Base-by-base conservation (phyloP, 2,329 filamentous ascomycete genomes). In the Madurella mycetomatis region DNA sequence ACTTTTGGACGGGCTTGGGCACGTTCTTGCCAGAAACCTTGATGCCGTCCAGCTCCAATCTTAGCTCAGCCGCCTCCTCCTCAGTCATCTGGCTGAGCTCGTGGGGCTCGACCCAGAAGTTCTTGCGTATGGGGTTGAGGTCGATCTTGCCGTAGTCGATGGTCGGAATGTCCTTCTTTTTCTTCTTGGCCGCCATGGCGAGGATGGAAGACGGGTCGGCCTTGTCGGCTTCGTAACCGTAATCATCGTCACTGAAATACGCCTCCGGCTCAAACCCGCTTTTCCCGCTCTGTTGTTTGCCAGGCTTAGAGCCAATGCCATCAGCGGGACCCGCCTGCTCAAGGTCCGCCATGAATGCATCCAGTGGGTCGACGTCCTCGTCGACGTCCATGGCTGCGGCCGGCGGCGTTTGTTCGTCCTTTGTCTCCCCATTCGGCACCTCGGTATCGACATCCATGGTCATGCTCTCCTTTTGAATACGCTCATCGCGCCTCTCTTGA, bases 161-260 rank as follows among this genome's bases (percentile, higher is more conserved):
- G 0, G 78, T 79, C 1, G 92, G 91, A n/a, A 97, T 85, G 56
- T 97, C 94, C 72, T 96, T 96, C 78, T 96, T 96, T 76, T 96
- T 96, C 66, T 76, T 86, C 79, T 79, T 87, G 65, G 73, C 76
- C 5, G 81, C 75, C 60, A 84, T 78, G 48, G 76, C 79, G 41
- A 81, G 68, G 46, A 81, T 73, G 2, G 74, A 69, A 41, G 76
- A 75, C 7, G 77, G 69, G 30, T 79, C 76, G 15, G 71, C 70
- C 13, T 73, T 72, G 40, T 78, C 75, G 41, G 72, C 69, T 53
- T 77, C 73, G 58, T 77, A 79, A 54, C 77, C 75, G 62, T 76
- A 82, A 58, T 95, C 91, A 58, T 95, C 87, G 57, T 96, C 92
- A 56, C 87, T 90, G 68, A 96, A 96, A 64, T 96, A 88, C 8